Evolutionary conservation across 176 grass and related monocot species (phyloP), one percentile per base, ranked within the genome.

Genomic region (Rhynchospora breviuscula): DNA sequence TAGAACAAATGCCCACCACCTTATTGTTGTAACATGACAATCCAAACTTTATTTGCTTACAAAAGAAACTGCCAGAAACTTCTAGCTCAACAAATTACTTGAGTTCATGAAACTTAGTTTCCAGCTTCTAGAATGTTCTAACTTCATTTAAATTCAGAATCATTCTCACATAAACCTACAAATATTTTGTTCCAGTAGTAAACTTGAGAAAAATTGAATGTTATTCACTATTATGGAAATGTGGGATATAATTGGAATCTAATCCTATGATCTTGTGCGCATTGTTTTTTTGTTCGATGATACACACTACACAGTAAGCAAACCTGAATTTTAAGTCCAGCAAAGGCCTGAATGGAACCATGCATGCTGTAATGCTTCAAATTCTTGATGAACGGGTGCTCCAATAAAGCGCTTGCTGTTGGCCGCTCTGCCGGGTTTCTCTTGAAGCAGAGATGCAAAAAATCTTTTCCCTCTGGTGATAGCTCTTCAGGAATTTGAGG

Each of bases 381-480:
- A 59, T 80, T 77, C 62, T 61, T 56, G n/a, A 89, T 84, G 51
- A 89, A 89, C 1, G 59, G 84, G 61, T 89, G 84, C 67, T 86
- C 88, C 35, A 89, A 67, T 78, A 89, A 75, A 74, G 48, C 57
- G 10, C 45, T 58, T 57, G 92, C 89, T 82, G 91, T 89, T 78
- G 90, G 88, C 73, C 95, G 90, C 73, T 93, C 89, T 4, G 88
- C 58, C 11, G 92, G 95, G 58, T 91, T 98, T 86, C 95, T 89
- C 70, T 81, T 90, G 81, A 98, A 98, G 87, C 95, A 98, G 58
- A 84, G 65, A 70, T 83, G 85, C 56, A 98, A 83, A 87, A 98
- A 98, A 80, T 94, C 90, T 81, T 90, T 98, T 8, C 94, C 94
- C 83, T 94, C 94, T 59, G 79, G 63, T 19, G 92, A 94, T 75